A percentile compares a stretch with the other conserved stretches of the same genome.
Conservation (phyloP, 148 eudicot species). For the Amaranthus hypochondriacus region DNA sequence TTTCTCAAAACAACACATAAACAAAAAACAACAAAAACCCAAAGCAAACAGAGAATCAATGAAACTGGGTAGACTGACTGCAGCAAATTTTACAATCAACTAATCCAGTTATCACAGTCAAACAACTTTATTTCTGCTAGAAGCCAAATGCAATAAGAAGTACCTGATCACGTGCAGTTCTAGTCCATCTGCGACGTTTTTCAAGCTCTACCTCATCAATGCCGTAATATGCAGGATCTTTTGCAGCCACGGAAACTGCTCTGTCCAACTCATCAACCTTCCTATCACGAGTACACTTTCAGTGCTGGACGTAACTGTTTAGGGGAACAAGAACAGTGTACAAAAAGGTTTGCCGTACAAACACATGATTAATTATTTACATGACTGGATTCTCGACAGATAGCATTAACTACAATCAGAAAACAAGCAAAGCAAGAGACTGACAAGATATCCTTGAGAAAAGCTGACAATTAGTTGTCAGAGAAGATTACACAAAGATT, state of each 20-base stretch:
- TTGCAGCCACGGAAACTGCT: slow-evolving; percentile 72
- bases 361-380: background rate
- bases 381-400: background rate
- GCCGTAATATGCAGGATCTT: slow-evolving; percentile 70
- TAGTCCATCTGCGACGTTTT: slow-evolving; percentile 82
- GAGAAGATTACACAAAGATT: background rate
- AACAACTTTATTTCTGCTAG: background rate
- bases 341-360: background rate
- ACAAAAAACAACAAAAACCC: background rate
- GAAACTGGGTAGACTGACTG: background rate
- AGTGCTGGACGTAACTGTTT: slow-evolving; percentile 19
- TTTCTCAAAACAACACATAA: background rate
- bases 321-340: background rate
- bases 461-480: background rate
- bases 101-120: background rate
- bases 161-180: slow-evolving; percentile 85
- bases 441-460: background rate
- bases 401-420: background rate
- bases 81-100: background rate
- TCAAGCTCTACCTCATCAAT: slow-evolving; percentile 72
- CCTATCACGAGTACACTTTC: slow-evolving; percentile 57
- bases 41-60: background rate
- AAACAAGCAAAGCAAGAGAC: slow-evolving; percentile 4
- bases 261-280: slow-evolving; percentile 98
- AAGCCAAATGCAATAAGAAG: background rate